Evolutionary conservation across 345 rosid genomes (phyloP).

Genomic region (Eucalyptus rudis): DNA sequence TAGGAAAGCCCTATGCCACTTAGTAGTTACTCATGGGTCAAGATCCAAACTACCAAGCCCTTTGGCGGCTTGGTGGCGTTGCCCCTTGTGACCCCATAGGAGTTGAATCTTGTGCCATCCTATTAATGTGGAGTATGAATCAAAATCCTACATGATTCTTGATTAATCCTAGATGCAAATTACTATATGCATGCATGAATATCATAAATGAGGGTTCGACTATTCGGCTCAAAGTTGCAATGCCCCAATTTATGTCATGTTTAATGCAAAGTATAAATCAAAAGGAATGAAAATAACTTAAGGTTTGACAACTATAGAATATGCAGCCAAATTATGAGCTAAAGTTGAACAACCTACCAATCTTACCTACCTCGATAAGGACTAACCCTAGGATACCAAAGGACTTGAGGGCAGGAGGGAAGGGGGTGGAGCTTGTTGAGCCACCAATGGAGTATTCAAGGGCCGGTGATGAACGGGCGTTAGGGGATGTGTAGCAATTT

Average conservation of each 20-base stretch:
- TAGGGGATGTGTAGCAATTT: background rate
- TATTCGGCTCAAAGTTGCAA: background rate
- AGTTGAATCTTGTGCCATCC: too few relatives aligned
- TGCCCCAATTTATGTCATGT: background rate
- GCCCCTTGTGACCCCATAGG: too few relatives aligned
- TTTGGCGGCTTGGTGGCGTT: fast-evolving
- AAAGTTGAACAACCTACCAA: background rate
- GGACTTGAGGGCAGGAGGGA: background rate
- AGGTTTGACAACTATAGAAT: background rate
- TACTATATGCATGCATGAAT: background rate
- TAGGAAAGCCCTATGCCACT: too few relatives aligned
- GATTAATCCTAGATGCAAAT: too few relatives aligned
- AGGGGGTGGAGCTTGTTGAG: background rate
- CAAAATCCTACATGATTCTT: too few relatives aligned
- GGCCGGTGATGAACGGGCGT: background rate
- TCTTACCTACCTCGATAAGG: background rate
- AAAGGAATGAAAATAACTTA: background rate
- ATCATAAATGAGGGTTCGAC: background rate
- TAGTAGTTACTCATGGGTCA: too few relatives aligned
- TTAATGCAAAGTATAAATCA: background rate
- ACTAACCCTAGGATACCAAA: background rate
- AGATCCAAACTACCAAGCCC: too few relatives aligned
- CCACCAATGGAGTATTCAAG: background rate
- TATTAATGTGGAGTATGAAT: too few relatives aligned
- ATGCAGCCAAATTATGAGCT: background rate